Evolutionary conservation across 345 rosid species (phyloP), one percentile per base, ranked within the genome.

Genomic region (Aquilaria sinensis): DNA sequence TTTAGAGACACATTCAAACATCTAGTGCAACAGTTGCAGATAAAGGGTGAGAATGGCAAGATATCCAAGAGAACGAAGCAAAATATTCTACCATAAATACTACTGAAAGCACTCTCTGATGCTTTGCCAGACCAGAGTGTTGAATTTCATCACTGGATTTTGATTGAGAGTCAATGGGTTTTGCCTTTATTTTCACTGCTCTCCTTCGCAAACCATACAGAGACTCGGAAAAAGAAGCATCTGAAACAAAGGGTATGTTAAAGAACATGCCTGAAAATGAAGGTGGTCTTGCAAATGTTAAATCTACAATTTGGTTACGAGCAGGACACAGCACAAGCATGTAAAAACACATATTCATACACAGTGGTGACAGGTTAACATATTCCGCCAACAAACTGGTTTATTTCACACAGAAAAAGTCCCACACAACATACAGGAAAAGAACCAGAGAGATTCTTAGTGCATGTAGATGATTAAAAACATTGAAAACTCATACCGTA

Each of bases 151-250:
- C 82, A 51, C 67, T 62, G 2, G 78, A 66, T 49, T 74, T 83
- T 51, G 57, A 53, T 66, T 53, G 84, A 41, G 53, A 48, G 67
- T 68, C 75, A 72, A 74, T 83, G 77, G 73, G 82, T 68, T 69
- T 76, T 63, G 66, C 69, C 72, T 65, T 82, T 68, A 94, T 77
- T 65, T 70, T 83, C 71, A 72, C 84, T 6, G 92, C 77, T 80
- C 93, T 84, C 76, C 99, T 91, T 74, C 99, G 80, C 78, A 94
- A 78, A 50, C 99, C 99, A 78, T 94, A 94, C 37, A 94, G 81
- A 53, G 97, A 87, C 67, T 91, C 99, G 49, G 99, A 74, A 77
- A 94, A 94, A 12, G 97, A 94, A 74, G 96, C 97, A 82, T 94
- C 99, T 94, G 83, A 55, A 75, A 72, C 52, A 72, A 37, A 70